Base-by-base conservation (phyloP, 495 filamentous ascomycete genomes). In the Halenospora varia region DNA sequence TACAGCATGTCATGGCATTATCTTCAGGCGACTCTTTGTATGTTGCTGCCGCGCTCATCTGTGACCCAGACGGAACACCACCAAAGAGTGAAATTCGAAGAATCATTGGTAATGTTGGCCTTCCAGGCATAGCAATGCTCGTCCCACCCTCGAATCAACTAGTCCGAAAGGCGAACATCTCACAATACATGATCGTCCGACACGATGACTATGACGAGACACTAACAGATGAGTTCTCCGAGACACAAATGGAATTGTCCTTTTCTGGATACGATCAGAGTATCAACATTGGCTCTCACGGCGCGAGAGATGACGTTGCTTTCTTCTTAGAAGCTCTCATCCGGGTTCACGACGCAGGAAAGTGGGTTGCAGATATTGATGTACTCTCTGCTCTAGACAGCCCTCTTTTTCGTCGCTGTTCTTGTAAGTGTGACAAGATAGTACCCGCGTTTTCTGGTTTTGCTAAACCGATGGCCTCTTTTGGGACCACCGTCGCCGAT, bases 321-420 rank as follows among this genome's bases (percentile, higher is more conserved):
- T 66, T 58, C 42, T 56, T 69, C 18, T 25, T 73, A 0, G 72
- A 75, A 41, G 42, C 68, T 0, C 48, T 71, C 0, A 50, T 75
- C 13, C 66, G 62, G 1, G 63, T 73, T 0, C 56, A 72, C 48
- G 66, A 74, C 39, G 9, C 55, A 2, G 66, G 65, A 6, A 29
- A 64, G 25, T 75, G 71, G 73, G 56, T 75, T 9, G 71, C 61
- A 6, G 72, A 76, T 50, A 18, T 75, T 2, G 64, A 76, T 47
- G 48, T 75, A 2, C 11, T 56, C 13, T 40, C 40, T 0, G 19
- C 59, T 9, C 54, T 68, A 24, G 48, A 19, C n/a, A n/a, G n/a
- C n/a, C n/a, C n/a, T n/a, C n/a, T n/a, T n/a, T n/a, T n/a, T n/a
- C n/a, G n/a, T n/a, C 25, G 9, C 13, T 4, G 17, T 6, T 18